These are phyloP conservation scores for Pseudogymnoascus sp. DNA, from an alignment of 2,329 filamentous ascomycete genomes.

Conservation along the genomic window DNA sequence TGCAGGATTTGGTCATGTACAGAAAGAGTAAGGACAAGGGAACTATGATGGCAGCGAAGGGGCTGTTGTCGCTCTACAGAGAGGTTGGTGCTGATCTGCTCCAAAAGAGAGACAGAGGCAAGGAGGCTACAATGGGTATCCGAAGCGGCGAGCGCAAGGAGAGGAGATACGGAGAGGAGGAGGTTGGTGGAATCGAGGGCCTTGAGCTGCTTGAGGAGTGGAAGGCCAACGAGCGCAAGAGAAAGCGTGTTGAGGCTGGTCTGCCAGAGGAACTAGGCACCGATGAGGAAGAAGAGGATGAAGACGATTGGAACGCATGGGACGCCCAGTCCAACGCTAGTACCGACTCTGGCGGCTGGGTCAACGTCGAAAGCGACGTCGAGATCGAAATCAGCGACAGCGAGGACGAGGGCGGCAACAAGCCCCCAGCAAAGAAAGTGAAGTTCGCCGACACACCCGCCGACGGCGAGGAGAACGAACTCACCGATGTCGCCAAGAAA, in stretches of 20 bases:
- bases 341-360: constrained; percentile 80
- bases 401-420: constrained; percentile 54
- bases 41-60: constrained; percentile 97
- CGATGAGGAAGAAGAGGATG: constrained; percentile 54
- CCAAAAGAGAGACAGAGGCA: constrained; percentile 83
- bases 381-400: constrained; percentile 69
- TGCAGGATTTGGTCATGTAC: constrained; percentile 94
- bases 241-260: constrained; percentile 63
- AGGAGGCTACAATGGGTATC: constrained; percentile 79
- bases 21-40: constrained; percentile 97
- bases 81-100: constrained; percentile 87
- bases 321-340: constrained; percentile 52
- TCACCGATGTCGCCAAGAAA: constrained; percentile 35
- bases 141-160: constrained; percentile 68
- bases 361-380: constrained; percentile 76
- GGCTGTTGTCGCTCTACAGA: constrained; percentile 80
- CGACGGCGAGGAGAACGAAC: constrained; percentile 38
- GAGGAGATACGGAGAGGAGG: constrained; percentile 75
- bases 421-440: constrained; percentile 58
- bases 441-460: constrained; percentile 36
- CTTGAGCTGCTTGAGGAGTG: constrained; percentile 85
- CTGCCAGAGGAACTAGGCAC: constrained; percentile 55
- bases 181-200: constrained; percentile 77
- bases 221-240: constrained; percentile 82
- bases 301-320: constrained; percentile 53